Evolutionary conservation across 768 basidiomycete species (phyloP), one percentile per base, ranked within the genome.

Genomic region (Russula dissimulans): DNA sequence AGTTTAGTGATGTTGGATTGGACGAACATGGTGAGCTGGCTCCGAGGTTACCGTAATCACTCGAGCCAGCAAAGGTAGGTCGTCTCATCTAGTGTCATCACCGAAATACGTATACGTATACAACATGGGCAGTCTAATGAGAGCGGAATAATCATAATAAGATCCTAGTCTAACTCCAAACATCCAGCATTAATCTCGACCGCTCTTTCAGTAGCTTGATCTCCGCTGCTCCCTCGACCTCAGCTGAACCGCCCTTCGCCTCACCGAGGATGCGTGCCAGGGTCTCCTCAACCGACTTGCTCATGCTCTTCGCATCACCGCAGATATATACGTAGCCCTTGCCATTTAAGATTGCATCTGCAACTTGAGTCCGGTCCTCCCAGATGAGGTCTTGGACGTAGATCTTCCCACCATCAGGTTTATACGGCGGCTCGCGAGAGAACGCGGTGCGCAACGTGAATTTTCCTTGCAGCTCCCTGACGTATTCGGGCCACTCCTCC

Each of bases 241-340:
- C 88, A 1, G 82, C 85, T 18, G 79, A 84, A 22, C 95, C 97
- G 42, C 92, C 93, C 79, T 97, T 97, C 5, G 92, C 93, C 72
- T 95, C 89, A 11, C 89, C 97, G 18, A 99, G 79, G 64, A 93
- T 87, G 64, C 76, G 78, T 59, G 86, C 86, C 44, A 99, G 77
- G 47, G 85, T 81, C 66, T 95, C 92, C 74, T 99, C 97, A 22
- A 99, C 97, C 45, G 87, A 83, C 72, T 92, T 94, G 72, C 86
- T 86, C 97, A 99, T 99, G 72, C 80, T 82, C 81, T 91, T 95
- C 56, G 94, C 95, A 68, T 97, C 95, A 69, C 95, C 95, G 67
- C 95, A 97, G 63, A 97, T 91, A 73, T 97, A 97, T 3, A 97
- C 81, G 72, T 95, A 95, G n/a, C 91, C 97, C 75, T 97, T 93